These are phyloP conservation scores for Gracilaria gracilis DNA, from an alignment of 23 red algal genomes.

Conservation along the genomic window DNA sequence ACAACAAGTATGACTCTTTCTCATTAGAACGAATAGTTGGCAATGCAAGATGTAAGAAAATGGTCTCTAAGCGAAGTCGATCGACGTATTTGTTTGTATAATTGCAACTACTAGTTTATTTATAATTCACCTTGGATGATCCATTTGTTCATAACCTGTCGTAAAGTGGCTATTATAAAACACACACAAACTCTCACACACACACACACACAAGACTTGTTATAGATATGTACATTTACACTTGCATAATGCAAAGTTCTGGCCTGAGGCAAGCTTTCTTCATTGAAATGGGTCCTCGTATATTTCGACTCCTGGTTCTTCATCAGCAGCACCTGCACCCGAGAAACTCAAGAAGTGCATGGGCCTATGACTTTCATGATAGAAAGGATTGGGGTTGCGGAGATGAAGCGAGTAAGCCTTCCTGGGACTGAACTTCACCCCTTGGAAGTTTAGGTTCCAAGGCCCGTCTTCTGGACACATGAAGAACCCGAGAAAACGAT, in stretches of 20 bases:
- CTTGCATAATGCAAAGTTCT: too few species aligned
- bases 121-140: too few species aligned
- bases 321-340: neutral
- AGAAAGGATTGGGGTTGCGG: slow-evolving; percentile 85
- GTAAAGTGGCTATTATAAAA: too few species aligned
- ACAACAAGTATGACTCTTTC: slow-evolving; percentile 57
- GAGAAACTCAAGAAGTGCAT: slow-evolving; percentile 91
- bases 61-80: slow-evolving; percentile 32
- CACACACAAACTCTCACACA: too few species aligned
- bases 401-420: slow-evolving; percentile 76
- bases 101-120: too few species aligned
- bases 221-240: too few species aligned
- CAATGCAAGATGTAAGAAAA: slow-evolving; percentile 33
- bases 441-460: slow-evolving; percentile 95
- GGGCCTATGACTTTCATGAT: slow-evolving; percentile 87
- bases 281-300: slow-evolving; percentile 46
- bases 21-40: slow-evolving; percentile 63
- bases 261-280: neutral
- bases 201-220: too few species aligned
- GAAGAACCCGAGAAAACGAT: slow-evolving; percentile 87
- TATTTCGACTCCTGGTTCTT: neutral
- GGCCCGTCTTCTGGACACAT: slow-evolving; percentile 79
- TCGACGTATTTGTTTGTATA: slow-evolving; percentile 61
- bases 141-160: too few species aligned
- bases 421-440: slow-evolving; percentile 62